Evolutionary conservation across 208 protist genomes (phyloP).

Genomic region (Leishmania amazonensis): DNA sequence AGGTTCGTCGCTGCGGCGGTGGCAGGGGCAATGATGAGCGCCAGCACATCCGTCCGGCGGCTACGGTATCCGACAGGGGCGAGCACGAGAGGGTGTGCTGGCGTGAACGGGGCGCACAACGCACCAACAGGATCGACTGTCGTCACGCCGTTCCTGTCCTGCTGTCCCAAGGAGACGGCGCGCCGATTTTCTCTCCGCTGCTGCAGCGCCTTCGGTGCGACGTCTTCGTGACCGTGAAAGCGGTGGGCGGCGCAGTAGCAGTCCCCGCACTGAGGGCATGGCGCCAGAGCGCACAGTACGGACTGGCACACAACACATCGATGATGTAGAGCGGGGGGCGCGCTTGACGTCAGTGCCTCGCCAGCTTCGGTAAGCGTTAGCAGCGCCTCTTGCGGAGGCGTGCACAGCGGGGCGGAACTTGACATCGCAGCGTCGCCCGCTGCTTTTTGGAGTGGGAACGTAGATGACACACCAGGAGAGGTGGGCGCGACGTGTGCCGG

Average conservation of each 20-base stretch:
- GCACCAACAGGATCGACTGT: not conserved
- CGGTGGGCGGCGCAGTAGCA: slow-evolving; percentile 62
- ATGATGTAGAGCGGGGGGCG: not conserved
- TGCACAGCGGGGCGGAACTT: slow-evolving; percentile 8
- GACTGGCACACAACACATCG: slow-evolving; percentile 41
- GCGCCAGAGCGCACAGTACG: slow-evolving; percentile 40
- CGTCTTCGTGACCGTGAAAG: slow-evolving; percentile 60
- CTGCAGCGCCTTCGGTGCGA: not conserved
- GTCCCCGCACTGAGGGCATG: slow-evolving; percentile 45
- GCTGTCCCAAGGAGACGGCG: not conserved
- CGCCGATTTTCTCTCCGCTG: not conserved
- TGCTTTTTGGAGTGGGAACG: not conserved
- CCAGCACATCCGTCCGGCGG: slow-evolving; percentile 38
- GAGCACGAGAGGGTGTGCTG: slow-evolving; percentile 32
- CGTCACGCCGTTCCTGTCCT: not conserved
- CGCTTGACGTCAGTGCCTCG: not conserved
- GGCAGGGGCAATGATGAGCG: slow-evolving; percentile 12
- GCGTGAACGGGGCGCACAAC: slow-evolving; percentile 34
- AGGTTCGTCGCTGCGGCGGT: not conserved
- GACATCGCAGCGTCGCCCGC: slow-evolving; percentile 1
- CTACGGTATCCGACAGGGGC: slow-evolving; percentile 51
- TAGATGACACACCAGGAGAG: not conserved
- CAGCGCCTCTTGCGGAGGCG: not conserved
- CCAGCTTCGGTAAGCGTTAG: not conserved
- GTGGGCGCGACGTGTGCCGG: slow-evolving; percentile 3